These are phyloP conservation scores for Kwoniella botswanensis DNA, from an alignment of 768 basidiomycete genomes.

Conservation along the genomic window DNA sequence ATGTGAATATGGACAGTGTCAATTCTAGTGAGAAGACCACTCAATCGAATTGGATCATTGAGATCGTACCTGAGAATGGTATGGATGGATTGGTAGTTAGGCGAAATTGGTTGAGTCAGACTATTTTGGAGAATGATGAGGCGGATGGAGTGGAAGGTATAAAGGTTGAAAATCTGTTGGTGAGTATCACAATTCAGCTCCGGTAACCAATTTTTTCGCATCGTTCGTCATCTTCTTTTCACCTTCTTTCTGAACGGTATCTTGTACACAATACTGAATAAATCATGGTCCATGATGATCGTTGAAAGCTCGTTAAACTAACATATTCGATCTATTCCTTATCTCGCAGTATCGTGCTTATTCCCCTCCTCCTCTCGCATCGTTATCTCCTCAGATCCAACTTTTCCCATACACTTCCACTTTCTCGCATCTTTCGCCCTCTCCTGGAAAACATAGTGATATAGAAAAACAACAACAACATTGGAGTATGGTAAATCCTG, in stretches of 20 bases:
- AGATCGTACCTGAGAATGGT: constrained; percentile 16
- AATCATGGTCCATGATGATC: neutral
- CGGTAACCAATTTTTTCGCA: too few relatives aligned
- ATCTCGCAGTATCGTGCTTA: constrained; percentile 13
- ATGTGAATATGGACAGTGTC: constrained; percentile 7
- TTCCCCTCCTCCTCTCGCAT: neutral
- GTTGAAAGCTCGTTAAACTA: neutral
- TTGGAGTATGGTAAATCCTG: constrained; percentile 42
- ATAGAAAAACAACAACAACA: constrained; percentile 40
- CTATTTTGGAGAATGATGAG: neutral
- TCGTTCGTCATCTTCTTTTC: neutral
- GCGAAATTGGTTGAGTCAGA: constrained; percentile 31
- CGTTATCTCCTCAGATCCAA: constrained; percentile 1
- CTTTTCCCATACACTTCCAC: constrained; percentile 39
- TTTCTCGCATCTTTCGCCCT: constrained; percentile 29
- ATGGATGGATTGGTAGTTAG: constrained; percentile 37
- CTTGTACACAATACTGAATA: neutral
- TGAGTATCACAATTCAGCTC: constrained; percentile 13
- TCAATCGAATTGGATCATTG: constrained; percentile 33
- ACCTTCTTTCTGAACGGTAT: too few relatives aligned
- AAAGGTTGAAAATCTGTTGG: constrained; percentile 41
- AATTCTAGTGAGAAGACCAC: neutral
- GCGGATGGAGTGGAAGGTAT: constrained; percentile 16
- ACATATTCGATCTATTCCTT: neutral
- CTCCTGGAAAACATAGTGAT: neutral